These are phyloP conservation scores for Escallonia herrerae DNA, from an alignment of 129 eudicot species.

Conservation along the genomic window DNA sequence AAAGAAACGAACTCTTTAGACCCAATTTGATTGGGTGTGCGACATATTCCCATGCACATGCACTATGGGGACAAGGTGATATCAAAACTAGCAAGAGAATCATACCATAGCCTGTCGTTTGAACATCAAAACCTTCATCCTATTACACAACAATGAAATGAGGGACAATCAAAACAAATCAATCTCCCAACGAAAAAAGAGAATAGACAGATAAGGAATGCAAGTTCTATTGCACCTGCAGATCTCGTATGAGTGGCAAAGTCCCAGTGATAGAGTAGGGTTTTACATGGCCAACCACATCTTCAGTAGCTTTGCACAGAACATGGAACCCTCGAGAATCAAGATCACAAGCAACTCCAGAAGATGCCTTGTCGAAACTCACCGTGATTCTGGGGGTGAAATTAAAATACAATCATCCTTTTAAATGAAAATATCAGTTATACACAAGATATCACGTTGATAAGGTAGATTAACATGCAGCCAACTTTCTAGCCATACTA, in stretches of 20 bases:
- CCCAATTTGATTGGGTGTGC: no score
- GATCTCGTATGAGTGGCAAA: slow-evolving; percentile 81
- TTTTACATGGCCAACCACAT: slow-evolving; percentile 83
- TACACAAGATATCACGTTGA: not conserved
- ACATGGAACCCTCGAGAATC: slow-evolving; percentile 84
- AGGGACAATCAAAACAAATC: not conserved
- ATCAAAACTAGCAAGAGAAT: slow-evolving; percentile 7
- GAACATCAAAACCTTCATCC: slow-evolving; percentile 98
- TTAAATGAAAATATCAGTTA: not conserved
- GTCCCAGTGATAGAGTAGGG: slow-evolving; percentile 92
- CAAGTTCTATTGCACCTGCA: slow-evolving; percentile 49
- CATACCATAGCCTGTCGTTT: slow-evolving; percentile 91
- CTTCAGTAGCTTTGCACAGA: slow-evolving; percentile 81
- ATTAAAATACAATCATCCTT: not conserved
- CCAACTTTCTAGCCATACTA: not conserved
- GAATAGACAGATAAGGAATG: not conserved
- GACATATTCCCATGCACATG: no score
- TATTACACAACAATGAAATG: slow-evolving; percentile 13
- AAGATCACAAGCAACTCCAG: slow-evolving; percentile 86
- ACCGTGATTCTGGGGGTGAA: slow-evolving; percentile 40
- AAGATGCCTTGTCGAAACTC: slow-evolving; percentile 54
- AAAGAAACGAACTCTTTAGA: no score
- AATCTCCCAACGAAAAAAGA: slow-evolving; percentile 1
- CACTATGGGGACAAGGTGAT: not conserved
- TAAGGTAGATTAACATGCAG: not conserved